Evolutionary conservation across 75 land plant species (phyloP).

Genomic region (Ceratopteris richardii): DNA sequence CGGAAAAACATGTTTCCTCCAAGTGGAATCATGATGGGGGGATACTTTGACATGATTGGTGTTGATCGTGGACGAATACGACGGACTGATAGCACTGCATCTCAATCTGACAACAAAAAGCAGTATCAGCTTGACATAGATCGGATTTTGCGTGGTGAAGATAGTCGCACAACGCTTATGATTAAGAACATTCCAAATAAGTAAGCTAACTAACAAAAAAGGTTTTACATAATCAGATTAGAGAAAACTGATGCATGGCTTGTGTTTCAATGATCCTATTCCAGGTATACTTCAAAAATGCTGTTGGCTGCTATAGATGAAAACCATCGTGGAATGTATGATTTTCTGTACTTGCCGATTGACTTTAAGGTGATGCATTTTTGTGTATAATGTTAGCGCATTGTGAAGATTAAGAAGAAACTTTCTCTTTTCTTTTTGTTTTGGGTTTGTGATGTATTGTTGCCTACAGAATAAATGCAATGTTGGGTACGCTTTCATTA

Average conservation of each 20-base stretch:
- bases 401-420: too few relatives aligned
- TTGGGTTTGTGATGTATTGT: too few relatives aligned
- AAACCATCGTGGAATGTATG: constrained; percentile 87
- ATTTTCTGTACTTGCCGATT: constrained; percentile 96
- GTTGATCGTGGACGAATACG: constrained; percentile 56
- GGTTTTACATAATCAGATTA: too few relatives aligned
- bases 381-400: too few relatives aligned
- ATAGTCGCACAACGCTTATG: constrained; percentile 90
- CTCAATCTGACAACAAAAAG: constrained; percentile 74
- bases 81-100: constrained; percentile 48
- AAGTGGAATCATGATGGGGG: constrained; percentile 15
- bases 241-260: too few relatives aligned
- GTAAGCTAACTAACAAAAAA: constrained; percentile 24
- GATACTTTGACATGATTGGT: background rate
- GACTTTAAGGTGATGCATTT: constrained; percentile 98
- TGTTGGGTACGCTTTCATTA: constrained; percentile 97
- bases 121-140: constrained; percentile 94
- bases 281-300: constrained; percentile 98
- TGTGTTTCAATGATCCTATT: constrained; percentile 3
- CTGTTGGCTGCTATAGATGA: constrained; percentile 92
- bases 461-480: constrained; percentile 90
- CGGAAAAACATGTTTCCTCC: constrained; percentile 37
- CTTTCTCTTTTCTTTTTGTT: too few relatives aligned
- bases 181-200: constrained; percentile 99
- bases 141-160: constrained; percentile 76